Evolutionary conservation across 225 moss, liverwort and hornwort genomes (phyloP), one percentile per base, ranked within the genome.

Genomic region (Neckera pumila): DNA sequence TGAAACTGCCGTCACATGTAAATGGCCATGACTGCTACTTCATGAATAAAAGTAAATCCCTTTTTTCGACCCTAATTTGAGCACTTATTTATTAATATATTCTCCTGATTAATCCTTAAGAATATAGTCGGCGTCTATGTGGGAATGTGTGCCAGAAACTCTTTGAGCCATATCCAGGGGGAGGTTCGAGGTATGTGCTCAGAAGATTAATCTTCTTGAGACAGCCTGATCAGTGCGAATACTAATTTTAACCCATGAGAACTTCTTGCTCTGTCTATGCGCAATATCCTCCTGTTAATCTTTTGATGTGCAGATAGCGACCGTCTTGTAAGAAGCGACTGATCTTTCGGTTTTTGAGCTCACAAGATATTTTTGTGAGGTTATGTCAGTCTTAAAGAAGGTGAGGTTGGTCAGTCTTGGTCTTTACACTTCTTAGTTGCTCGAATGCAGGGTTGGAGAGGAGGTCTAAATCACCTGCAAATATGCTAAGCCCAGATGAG

Each of bases 11-110:
- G 91, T 91, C 90, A 94, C 90, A 84, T 91, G 92, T 91, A 92
- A 93, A 92, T 92, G 93, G 93, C 93, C 92, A 90, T 92, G 94
- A 94, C 91, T 89, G 93, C 87, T 86, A 76, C 89, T 89, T 81
- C 92, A 87, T 93, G 89, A 93, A 92, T 94, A 92, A 92, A 92
- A 94, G 89, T 90, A 91, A 89, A 76, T 88, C 86, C 85, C 74
- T 60, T 89, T 86, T 87, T 91, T 85, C 25, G 57, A 89, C 86
- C 49, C 71, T 88, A 87, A 87, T 79, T 88, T 89, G 87, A 90
- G 87, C 66, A 89, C 85, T 51, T 90, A 81, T 33, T 69, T 91
- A 90, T 81, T 70, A 58, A 61, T 75, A 85, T 59, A 87, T 42
- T 85, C 59, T 83, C 62, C 79, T 79, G 53, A 34, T 56, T 79